Evolutionary conservation across 164 flowering plant genomes (phyloP), one percentile per base, ranked within the genome.

Genomic region (Magnolia sinica): DNA sequence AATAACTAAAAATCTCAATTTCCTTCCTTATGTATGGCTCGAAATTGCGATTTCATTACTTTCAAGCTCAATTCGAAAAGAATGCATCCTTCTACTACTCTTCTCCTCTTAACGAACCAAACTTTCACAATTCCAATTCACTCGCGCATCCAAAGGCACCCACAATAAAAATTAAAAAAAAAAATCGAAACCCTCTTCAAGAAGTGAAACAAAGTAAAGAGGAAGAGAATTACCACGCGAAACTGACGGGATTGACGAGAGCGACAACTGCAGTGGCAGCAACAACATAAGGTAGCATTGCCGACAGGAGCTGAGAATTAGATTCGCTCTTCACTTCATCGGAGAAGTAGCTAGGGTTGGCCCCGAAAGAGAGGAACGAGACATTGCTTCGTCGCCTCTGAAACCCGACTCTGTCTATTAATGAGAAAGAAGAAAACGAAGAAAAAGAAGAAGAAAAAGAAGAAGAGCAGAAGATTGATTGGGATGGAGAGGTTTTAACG

Each of bases 251-350:
- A 73, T 89, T 87, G 71, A 82, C 75, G 7, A 95, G 88, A 65
- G 99, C 97, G 20, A 91, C 89, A 27, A 91, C 81, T 10, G 97
- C 98, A 31, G 99, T 95, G 65, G 86, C 86, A 27, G 93, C 97
- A 20, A 95, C 99, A 19, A 95, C 89, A 64, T 89, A 90, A 0
- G 99, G 99, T 78, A 95, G 92, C 92, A 93, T 31, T 7, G 91
- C 97, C 0, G 97, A 90, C 37, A 95, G 74, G 50, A 85, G 49
- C 79, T 93, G 91, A 8, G 98, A 91, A 58, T 22, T 16, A 8
- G 87, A 77, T 73, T 89, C 93, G 9, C 69, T 45, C 55, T 86
- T 83, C 5, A 52, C 82, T 29, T 71, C 76, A 22, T 76, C 86
- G 2, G 78, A 31, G 0, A 23, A 71, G 29, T 67, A 74, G 7